Evolutionary conservation across 495 filamentous ascomycete genomes (phyloP), one percentile per base, ranked within the genome.

Genomic region (Podospora tetraspora): DNA sequence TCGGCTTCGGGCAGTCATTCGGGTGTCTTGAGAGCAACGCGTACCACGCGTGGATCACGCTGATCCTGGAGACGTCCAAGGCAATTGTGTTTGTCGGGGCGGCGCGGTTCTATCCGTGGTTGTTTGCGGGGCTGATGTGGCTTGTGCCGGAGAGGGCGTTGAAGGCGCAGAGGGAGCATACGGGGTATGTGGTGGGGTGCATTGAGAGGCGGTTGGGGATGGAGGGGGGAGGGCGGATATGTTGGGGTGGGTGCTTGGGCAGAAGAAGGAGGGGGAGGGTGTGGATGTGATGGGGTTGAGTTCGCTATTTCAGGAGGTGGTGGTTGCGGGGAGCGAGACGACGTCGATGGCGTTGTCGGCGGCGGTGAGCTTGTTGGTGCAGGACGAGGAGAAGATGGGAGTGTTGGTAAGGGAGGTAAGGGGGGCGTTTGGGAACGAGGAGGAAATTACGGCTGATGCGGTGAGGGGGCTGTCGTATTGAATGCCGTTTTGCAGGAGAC

Each of bases 1-100:
- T 89, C 2, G 77, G 79, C 1, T 86, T 88, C 66, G 86, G 84
- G 0, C 75, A 84, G 62, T 71, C 85, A 0, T 86, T 90, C 67
- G 79, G 81, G 9, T 83, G 84, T 58, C 77, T 90, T 1, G 71
- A 72, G 10, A 63, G 58, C 1, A 27, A 57, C 27, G 24, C 58
- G 24, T 78, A 75, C 24, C 80, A 81, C 57, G 72, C 76, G 12
- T 82, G 75, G 75, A 62, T 82, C 30, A 30, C 69, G 1, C 69
- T 74, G 23, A 74, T 82, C 23, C 60, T 75, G 16, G 66, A 73
- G 11, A 63, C 72, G 29, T 63, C 79, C 66, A 75, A 60, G 24
- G 66, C 65, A 3, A 56, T 74, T 61, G 68, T 72, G 32, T 37
- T 72, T 32, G 62, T 82, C 61, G 69, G 71, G 19, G 32, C 80